These are phyloP conservation scores for Ramalina intermedia DNA, from an alignment of 495 filamentous ascomycete genomes.

Conservation along the genomic window DNA sequence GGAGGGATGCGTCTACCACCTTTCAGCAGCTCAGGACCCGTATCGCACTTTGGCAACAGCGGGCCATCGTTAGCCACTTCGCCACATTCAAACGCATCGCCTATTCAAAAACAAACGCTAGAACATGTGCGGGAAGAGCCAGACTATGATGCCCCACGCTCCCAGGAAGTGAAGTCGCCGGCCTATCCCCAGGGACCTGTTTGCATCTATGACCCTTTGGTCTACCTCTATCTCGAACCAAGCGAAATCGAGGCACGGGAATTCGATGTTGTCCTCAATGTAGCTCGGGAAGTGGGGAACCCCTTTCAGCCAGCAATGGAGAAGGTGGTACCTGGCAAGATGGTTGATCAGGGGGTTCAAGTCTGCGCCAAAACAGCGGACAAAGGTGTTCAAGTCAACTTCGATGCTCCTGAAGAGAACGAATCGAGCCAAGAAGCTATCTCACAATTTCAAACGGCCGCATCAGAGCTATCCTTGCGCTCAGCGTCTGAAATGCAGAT, in stretches of 20 bases:
- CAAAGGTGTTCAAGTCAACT: not conserved
- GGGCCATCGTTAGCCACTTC: constrained; percentile 14
- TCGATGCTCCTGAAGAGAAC: not conserved
- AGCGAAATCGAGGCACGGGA: constrained; percentile 67
- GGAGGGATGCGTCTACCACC: constrained; percentile 52
- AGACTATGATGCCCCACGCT: constrained; percentile 56
- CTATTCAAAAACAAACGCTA: constrained; percentile 14
- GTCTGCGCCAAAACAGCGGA: constrained; percentile 12
- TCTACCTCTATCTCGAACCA: constrained; percentile 85
- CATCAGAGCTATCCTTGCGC: constrained; percentile 52
- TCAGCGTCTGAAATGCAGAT: constrained; percentile 50
- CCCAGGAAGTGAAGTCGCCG: constrained; percentile 68
- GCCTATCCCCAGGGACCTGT: constrained; percentile 89
- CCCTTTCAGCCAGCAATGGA: constrained; percentile 44
- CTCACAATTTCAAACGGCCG: constrained; percentile 53
- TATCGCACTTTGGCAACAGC: constrained; percentile 20
- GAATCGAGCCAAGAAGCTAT: constrained; percentile 23
- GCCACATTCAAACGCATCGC: constrained; percentile 11
- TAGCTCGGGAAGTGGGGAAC: constrained; percentile 85
- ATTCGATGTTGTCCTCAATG: constrained; percentile 91
- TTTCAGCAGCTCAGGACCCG: constrained; percentile 20
- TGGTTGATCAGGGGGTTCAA: constrained; percentile 3
- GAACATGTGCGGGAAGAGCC: constrained; percentile 52
- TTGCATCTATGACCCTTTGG: constrained; percentile 81
- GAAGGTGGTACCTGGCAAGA: constrained; percentile 22